phyloP scores from a whole-genome alignment of 805 yeast genomes.

The Vanderwaltozyma polyspora region DNA sequence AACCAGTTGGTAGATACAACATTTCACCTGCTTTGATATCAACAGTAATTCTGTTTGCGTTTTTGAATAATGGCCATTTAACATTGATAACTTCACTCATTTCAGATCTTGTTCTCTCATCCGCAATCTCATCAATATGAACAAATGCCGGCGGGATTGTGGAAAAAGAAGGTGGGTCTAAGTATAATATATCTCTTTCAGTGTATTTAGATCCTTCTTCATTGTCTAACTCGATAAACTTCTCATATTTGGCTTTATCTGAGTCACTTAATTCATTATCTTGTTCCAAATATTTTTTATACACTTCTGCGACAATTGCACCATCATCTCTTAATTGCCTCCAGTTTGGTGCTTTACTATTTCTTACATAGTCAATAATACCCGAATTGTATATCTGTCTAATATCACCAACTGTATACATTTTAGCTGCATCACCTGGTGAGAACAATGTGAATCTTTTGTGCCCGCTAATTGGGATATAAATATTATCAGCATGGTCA shows the following conservation, averaged over 20 bases:
- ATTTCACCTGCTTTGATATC: slow-evolving; percentile 51
- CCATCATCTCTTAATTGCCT: slow-evolving; percentile 50
- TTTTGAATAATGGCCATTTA: slow-evolving; percentile 39
- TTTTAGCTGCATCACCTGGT: slow-evolving; percentile 47
- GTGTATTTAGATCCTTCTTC: slow-evolving; percentile 9
- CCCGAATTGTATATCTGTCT: slow-evolving; percentile 46
- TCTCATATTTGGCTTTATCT: slow-evolving; percentile 16
- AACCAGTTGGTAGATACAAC: slow-evolving; percentile 64
- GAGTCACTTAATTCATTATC: slow-evolving; percentile 12
- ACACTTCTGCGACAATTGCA: slow-evolving; percentile 40
- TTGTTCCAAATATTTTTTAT: slow-evolving; percentile 32
- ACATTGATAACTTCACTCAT: slow-evolving; percentile 30
- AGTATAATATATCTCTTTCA: slow-evolving; percentile 7
- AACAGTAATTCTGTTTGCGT: slow-evolving; percentile 34
- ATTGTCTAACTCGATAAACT: slow-evolving; percentile 24
- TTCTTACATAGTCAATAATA: slow-evolving; percentile 47
- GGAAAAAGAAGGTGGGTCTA: slow-evolving; percentile 63
- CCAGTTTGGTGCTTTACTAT: slow-evolving; percentile 55
- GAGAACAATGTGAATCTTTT: slow-evolving; percentile 59
- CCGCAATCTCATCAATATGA: slow-evolving; percentile 44
- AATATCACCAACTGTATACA: slow-evolving; percentile 58
- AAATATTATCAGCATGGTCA: slow-evolving; percentile 70
- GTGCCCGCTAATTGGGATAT: slow-evolving; percentile 46
- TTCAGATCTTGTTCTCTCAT: slow-evolving; percentile 15
- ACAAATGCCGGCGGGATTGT: slow-evolving; percentile 50